These are phyloP conservation scores for Corylus heterophylla DNA, from an alignment of 306 rosid species.

Conservation along the genomic window DNA sequence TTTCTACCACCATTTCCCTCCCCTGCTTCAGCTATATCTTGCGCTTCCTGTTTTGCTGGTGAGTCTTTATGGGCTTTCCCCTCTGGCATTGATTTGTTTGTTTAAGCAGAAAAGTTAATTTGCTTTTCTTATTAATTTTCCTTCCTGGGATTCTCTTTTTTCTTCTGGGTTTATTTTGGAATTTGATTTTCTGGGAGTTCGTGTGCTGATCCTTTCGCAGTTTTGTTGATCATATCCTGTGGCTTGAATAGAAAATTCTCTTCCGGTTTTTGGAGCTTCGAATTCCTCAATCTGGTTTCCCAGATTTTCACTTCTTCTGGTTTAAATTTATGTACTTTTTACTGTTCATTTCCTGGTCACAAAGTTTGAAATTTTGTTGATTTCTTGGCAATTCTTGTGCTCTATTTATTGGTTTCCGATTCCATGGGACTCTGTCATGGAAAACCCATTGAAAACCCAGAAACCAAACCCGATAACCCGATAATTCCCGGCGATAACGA, in stretches of 20 bases:
- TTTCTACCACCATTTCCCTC: conserved; percentile 32
- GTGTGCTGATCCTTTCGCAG: conserved; percentile 30
- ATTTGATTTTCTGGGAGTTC: conserved; percentile 27
- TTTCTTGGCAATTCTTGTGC: conserved; percentile 12
- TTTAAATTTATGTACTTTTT: conserved; percentile 3
- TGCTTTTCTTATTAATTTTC: conserved; percentile 39
- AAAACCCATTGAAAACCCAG: conserved; percentile 52
- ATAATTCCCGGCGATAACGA: conserved; percentile 25
- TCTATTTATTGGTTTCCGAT: conserved; percentile 26
- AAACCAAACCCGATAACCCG: conserved; percentile 26
- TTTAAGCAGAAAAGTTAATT: conserved; percentile 36
- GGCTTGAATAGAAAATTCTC: neutral
- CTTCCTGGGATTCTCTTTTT: conserved; percentile 21
- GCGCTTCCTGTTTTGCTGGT: conserved; percentile 33
- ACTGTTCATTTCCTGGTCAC: conserved; percentile 1
- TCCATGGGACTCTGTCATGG: conserved; percentile 83
- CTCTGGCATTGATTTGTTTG: conserved; percentile 26
- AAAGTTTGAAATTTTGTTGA: conserved; percentile 8
- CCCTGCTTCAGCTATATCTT: conserved; percentile 33
- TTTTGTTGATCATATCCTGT: conserved; percentile 28
- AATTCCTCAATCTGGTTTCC: conserved; percentile 8
- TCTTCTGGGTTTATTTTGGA: conserved; percentile 20
- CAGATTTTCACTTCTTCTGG: conserved; percentile 13
- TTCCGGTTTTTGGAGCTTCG: conserved; percentile 17
- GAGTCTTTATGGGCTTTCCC: conserved; percentile 25